Percentiles rank a stretch among this genome's conserved stretches.
phyloP scores from a whole-genome alignment of 2,329 filamentous ascomycete species.

The Verticillium albo-atrum region DNA sequence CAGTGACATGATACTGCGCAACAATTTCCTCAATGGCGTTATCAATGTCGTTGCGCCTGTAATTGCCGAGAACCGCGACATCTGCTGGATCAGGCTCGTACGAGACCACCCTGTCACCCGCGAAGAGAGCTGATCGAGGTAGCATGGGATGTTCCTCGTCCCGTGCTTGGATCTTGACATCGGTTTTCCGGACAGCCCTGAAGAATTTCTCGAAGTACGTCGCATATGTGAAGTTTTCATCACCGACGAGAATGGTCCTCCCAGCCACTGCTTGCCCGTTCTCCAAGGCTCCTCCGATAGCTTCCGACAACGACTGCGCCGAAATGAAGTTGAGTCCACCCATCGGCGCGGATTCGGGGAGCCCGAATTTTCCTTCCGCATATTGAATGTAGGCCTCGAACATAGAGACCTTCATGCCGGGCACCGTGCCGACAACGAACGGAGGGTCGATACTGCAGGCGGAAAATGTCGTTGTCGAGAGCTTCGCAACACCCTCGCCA shows the following conservation, averaged over 20 bases:
- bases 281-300: background rate
- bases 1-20: too few relatives aligned
- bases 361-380: background rate
- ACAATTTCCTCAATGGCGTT: background rate
- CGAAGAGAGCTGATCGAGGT: background rate
- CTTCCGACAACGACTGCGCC: slow-evolving; percentile 3
- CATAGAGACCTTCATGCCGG: background rate
- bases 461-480: background rate
- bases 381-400: slow-evolving; percentile 5
- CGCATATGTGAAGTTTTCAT: slow-evolving; percentile 3
- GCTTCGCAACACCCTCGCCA: background rate
- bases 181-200: background rate
- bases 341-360: background rate
- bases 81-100: slow-evolving; percentile 5
- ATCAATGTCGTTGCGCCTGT: background rate
- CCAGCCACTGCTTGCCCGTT: background rate
- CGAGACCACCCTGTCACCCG: background rate
- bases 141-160: slow-evolving; percentile 6
- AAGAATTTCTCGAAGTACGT: slow-evolving; percentile 7
- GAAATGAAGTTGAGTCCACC: slow-evolving; percentile 7
- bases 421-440: slow-evolving; percentile 4
- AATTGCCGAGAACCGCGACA: background rate
- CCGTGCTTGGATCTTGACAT: background rate
- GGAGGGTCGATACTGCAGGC: slow-evolving; percentile 5
- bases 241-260: background rate